phyloP scores from a whole-genome alignment of 495 filamentous ascomycete genomes.

The Physcia stellaris region DNA sequence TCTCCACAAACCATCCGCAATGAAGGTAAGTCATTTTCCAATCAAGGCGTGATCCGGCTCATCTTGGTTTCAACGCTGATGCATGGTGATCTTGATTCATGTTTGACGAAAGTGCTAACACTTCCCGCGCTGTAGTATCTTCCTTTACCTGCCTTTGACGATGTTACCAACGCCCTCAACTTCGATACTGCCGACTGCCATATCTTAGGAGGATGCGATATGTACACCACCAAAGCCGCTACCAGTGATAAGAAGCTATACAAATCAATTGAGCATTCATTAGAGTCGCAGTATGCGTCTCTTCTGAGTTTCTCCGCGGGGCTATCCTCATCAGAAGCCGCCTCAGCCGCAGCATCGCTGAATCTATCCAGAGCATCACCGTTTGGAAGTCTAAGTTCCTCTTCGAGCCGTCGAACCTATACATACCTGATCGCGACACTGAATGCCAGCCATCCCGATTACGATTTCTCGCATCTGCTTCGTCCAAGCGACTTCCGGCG shows the following conservation, averaged over 20 bases:
- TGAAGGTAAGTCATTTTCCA: no score
- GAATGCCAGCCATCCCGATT: constrained; percentile 95
- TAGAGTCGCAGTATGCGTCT: constrained; percentile 81
- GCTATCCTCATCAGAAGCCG: constrained; percentile 60
- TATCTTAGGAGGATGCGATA: constrained; percentile 80
- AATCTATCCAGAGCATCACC: constrained; percentile 76
- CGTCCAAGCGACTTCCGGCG: constrained; percentile 77
- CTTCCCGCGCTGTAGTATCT: constrained; percentile 67
- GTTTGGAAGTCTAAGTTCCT: constrained; percentile 77
- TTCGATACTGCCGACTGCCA: constrained; percentile 87
- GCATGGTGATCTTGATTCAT: no score
- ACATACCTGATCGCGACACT: constrained; percentile 93
- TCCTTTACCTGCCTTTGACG: constrained; percentile 76
- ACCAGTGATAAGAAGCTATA: constrained; percentile 93
- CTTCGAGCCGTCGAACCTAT: constrained; percentile 78
- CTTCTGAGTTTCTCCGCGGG: constrained; percentile 68
- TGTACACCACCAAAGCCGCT: constrained; percentile 94
- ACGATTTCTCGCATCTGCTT: constrained; percentile 87
- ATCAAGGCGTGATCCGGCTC: no score
- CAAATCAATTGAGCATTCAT: constrained; percentile 77
- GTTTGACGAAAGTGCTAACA: no score
- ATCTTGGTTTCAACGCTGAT: not conserved
- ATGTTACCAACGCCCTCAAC: constrained; percentile 77
- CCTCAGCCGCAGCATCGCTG: constrained; percentile 39
- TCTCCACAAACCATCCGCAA: no score